Percentiles rank a stretch among this genome's conserved stretches.
Conservation (phyloP, 108 stramenopile species). For the Skeletonema grethae region DNA sequence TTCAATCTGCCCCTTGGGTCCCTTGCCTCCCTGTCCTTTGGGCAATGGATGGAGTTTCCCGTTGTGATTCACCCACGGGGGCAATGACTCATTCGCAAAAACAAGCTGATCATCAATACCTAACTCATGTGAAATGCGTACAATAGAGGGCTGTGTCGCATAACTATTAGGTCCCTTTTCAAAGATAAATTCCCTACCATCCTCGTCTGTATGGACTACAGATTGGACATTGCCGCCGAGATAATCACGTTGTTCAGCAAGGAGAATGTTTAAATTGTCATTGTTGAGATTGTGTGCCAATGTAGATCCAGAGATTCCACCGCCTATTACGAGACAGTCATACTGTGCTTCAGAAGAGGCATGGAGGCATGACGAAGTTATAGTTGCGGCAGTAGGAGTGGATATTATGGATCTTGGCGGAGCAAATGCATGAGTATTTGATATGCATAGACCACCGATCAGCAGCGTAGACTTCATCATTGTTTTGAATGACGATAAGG, state of each 20-base stretch:
- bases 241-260: conserved; percentile 82
- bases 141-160: conserved; percentile 87
- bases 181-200: conserved; percentile 85
- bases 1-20: conserved; percentile 81
- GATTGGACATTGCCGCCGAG: conserved; percentile 96
- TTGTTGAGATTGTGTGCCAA: conserved; percentile 86
- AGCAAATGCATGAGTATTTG: conserved; percentile 10
- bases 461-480: not conserved
- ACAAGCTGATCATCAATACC: conserved; percentile 90
- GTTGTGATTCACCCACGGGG: conserved; percentile 85
- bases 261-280: conserved; percentile 58
- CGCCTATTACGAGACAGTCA: conserved; percentile 91
- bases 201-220: conserved; percentile 49
- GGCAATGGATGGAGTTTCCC: conserved; percentile 95
- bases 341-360: conserved; percentile 8
- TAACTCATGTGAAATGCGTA: conserved; percentile 89
- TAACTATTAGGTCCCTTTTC: conserved; percentile 97
- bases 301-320: conserved; percentile 91
- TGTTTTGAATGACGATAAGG: not conserved
- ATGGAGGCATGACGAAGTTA: conserved; percentile 1
- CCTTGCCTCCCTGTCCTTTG: conserved; percentile 80
- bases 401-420: conserved; percentile 6
- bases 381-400: conserved; percentile 23
- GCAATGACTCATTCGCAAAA: conserved; percentile 85
- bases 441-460: not conserved